These are phyloP conservation scores for Dipteronia sinensis DNA, from an alignment of 345 rosid genomes.

Conservation along the genomic window DNA sequence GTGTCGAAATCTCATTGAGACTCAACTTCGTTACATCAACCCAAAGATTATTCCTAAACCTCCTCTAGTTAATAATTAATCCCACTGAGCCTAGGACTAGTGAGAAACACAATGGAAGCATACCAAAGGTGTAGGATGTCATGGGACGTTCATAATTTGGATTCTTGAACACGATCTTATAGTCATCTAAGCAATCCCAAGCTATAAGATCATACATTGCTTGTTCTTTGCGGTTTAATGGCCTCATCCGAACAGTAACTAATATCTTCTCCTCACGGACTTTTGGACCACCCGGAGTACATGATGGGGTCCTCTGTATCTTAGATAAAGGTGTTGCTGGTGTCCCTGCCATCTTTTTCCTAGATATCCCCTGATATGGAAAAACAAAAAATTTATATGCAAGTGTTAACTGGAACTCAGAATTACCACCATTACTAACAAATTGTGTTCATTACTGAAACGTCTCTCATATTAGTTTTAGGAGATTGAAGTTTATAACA, in stretches of 20 bases:
- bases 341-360: constrained; percentile 53
- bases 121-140: constrained; percentile 64
- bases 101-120: background rate
- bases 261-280: constrained; percentile 81
- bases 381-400: background rate
- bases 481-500: background rate
- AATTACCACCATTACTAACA: background rate
- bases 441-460: background rate
- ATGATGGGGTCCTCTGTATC: constrained; percentile 48
- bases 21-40: background rate
- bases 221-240: constrained; percentile 78
- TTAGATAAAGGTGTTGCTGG: constrained; percentile 68
- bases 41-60: background rate
- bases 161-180: constrained; percentile 59
- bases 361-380: constrained; percentile 18
- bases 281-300: constrained; percentile 66
- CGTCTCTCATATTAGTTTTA: background rate
- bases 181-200: constrained; percentile 83
- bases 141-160: constrained; percentile 63
- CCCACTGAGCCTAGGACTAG: background rate
- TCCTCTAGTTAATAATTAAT: background rate
- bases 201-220: constrained; percentile 89
- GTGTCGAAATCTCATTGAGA: background rate
- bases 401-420: background rate
- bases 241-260: constrained; percentile 86